These are phyloP conservation scores for Colletotrichum sp. DNA, from an alignment of 2,329 filamentous ascomycete species.

Conservation along the genomic window DNA sequence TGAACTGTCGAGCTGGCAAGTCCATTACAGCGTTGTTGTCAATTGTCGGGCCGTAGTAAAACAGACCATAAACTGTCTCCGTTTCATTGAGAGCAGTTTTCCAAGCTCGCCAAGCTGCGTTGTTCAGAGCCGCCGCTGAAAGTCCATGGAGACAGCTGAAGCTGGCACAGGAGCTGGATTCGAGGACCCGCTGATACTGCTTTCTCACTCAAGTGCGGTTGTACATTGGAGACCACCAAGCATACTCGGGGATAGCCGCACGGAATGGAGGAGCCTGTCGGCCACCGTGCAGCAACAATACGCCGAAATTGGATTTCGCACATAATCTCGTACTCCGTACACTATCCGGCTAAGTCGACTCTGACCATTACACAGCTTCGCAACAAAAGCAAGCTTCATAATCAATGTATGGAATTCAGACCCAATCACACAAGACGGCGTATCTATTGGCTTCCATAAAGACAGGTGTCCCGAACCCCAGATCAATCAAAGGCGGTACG, in stretches of 20 bases:
- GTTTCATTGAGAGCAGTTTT: background rate
- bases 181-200: background rate
- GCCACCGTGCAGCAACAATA: background rate
- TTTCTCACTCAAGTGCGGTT: background rate
- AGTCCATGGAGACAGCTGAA: background rate
- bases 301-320: background rate
- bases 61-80: background rate
- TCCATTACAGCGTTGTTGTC: background rate
- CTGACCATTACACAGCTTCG: background rate
- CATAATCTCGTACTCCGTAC: background rate
- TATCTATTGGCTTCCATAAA: constrained; percentile 29
- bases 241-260: background rate
- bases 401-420: background rate
- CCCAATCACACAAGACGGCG: constrained; percentile 21
- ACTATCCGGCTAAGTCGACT: background rate
- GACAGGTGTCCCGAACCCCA: constrained; percentile 31
- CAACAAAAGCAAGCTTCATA: background rate
- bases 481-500: constrained; percentile 34
- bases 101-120: background rate
- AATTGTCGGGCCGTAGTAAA: background rate
- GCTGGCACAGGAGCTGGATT: background rate
- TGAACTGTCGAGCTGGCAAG: background rate
- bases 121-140: background rate
- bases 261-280: background rate
- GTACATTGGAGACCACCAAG: background rate